Conservation (phyloP, 306 rosid genomes). For the Dalbergia cultrata region DNA sequence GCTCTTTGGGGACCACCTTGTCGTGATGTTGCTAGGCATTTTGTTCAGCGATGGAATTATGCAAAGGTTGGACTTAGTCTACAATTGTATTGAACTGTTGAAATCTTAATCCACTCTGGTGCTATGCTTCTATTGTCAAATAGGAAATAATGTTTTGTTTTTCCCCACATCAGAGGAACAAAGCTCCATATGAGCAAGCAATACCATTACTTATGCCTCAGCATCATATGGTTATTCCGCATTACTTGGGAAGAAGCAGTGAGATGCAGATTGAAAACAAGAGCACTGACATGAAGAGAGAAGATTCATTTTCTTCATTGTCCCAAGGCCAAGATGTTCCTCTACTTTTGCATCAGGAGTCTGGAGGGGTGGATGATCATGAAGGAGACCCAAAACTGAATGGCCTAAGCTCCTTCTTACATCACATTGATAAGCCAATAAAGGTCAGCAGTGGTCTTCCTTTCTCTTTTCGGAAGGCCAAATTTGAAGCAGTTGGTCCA, state of each 20-base stretch:
- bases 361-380: conserved; percentile 58
- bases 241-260: conserved; percentile 78
- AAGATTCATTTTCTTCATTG: conserved; percentile 77
- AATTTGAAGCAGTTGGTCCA: conserved; percentile 67
- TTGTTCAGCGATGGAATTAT: conserved; percentile 99
- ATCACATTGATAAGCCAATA: conserved; percentile 48
- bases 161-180: conserved; percentile 76
- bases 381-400: conserved; percentile 57
- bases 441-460: conserved; percentile 50
- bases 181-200: conserved; percentile 93
- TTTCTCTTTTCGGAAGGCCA: conserved; percentile 57
- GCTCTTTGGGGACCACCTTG: conserved; percentile 99
- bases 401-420: conserved; percentile 42
- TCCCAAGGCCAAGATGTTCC: conserved; percentile 81
- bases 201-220: conserved; percentile 99
- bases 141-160: conserved; percentile 36
- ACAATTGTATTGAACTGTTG: conserved; percentile 34
- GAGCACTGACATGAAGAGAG: conserved; percentile 56
- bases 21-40: conserved; percentile 97
- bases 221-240: conserved; percentile 99
- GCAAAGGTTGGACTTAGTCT: conserved; percentile 74
- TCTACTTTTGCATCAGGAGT: conserved; percentile 76
- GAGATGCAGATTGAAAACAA: conserved; percentile 61
- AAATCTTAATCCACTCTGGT: conserved; percentile 36
- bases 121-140: conserved; percentile 40